Base-by-base conservation (phyloP, 2,329 filamentous ascomycete genomes). In the Dactylellina cionopaga region DNA sequence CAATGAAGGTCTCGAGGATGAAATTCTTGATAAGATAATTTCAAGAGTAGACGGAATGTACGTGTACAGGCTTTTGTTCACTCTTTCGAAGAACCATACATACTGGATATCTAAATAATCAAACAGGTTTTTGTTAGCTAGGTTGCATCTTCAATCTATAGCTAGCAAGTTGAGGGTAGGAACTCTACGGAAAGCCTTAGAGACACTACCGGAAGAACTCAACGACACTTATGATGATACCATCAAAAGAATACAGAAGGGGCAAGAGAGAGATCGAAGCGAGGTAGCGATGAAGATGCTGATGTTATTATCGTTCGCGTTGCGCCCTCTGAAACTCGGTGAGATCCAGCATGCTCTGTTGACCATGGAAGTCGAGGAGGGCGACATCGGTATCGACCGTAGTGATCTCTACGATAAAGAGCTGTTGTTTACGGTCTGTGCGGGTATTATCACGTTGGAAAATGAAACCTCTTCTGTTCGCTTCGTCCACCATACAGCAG, bases 401-500 rank as follows among this genome's bases (percentile, higher is more conserved):
- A 13, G 33, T 15, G 44, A 49, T 31, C 9, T 49, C 10, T 49
- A 49, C 13, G 44, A 49, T 17, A 49, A 49, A 13, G 25, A 49
- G 25, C 25, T 49, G 25, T 17, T 49, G 44, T 49, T 49, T 15
- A 31, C 44, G 13, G 25, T 49, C 24, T 49, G 44, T 15, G 44
- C 25, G 15, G 44, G 44, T 15, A 49, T 49, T 17, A 24, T 49
- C 44, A 49, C 44, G 11, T 31, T 49, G 11, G 44, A 49, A 49
- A 27, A 49, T 7, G 44, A 49, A 15, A 49, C 44, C 2, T 49
- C 44, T 7, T 29, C 19, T 2, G 44, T 49, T 24, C 44, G 44
- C 44, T 49, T 49, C 25, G 25, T 49, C 25, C 44, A 49, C 13
- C 24, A 49, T 15, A 49, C 44, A n/a, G 44, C 44, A 49, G 44